Evolutionary conservation across 1,139 yeast genomes (phyloP).

Genomic region (Zygotorulaspora mrakii): DNA sequence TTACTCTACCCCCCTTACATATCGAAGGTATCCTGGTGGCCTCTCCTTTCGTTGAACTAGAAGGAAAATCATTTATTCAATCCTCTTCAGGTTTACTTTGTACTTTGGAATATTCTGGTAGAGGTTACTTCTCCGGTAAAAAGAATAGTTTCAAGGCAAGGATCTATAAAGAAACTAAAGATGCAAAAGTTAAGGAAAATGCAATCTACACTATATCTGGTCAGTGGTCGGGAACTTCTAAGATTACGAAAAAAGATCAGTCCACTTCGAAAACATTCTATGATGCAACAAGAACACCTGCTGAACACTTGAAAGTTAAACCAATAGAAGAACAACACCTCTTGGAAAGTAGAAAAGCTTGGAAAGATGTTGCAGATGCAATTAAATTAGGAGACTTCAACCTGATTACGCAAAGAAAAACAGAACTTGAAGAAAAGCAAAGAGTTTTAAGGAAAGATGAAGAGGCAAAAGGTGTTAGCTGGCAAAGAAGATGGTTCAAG

Average conservation of each 20-base stretch:
- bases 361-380: conserved; percentile 88
- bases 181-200: conserved; percentile 49
- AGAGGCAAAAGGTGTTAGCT: conserved; percentile 52
- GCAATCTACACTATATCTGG: conserved; percentile 79
- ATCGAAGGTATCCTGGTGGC: conserved; percentile 90
- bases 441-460: conserved; percentile 76
- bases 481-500: conserved; percentile 82
- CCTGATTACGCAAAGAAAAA: conserved; percentile 66
- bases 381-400: conserved; percentile 70
- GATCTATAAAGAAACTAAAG: conserved; percentile 53
- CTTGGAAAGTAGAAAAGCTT: conserved; percentile 78
- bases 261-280: conserved; percentile 55
- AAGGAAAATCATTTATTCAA: conserved; percentile 79
- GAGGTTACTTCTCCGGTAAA: conserved; percentile 95
- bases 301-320: conserved; percentile 64
- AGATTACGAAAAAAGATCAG: conserved; percentile 36
- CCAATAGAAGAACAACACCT: conserved; percentile 72
- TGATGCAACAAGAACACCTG: conserved; percentile 54
- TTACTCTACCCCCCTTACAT: conserved; percentile 94
- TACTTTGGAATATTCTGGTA: conserved; percentile 76
- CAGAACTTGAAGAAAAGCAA: conserved; percentile 75
- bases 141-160: conserved; percentile 88
- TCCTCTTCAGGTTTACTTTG: conserved; percentile 74
- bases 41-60: conserved; percentile 85
- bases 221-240: conserved; percentile 84